Percentiles rank a stretch among this genome's conserved stretches.
These are phyloP conservation scores for Cyclocybe aegerita DNA, from an alignment of 768 basidiomycete species.

Conservation along the genomic window DNA sequence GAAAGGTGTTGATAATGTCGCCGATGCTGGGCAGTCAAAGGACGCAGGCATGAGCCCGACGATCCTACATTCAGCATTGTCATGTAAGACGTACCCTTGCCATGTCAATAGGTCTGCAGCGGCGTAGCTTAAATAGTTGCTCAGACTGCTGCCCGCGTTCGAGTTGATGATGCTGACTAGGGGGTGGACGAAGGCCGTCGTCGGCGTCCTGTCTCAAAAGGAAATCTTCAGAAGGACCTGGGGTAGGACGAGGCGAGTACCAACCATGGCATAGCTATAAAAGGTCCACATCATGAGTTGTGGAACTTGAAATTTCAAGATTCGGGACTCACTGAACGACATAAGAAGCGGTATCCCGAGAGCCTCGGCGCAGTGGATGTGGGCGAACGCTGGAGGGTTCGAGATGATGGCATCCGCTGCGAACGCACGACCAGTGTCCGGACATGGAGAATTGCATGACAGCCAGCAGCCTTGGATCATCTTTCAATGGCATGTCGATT, in stretches of 20 bases:
- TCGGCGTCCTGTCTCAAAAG: slow-evolving; percentile 34
- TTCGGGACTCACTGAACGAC: slow-evolving; percentile 50
- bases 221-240: too few species aligned
- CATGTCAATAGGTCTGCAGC: slow-evolving; percentile 59
- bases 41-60: not conserved
- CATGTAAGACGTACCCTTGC: slow-evolving; percentile 44
- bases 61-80: not conserved
- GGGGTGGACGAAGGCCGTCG: slow-evolving; percentile 58
- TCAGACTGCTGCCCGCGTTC: slow-evolving; percentile 52
- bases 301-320: slow-evolving; percentile 4
- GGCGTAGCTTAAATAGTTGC: slow-evolving; percentile 58
- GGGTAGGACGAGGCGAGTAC: too few species aligned
- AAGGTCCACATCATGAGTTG: slow-evolving; percentile 5
- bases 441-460: slow-evolving; percentile 49
- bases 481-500: slow-evolving; percentile 16
- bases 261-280: slow-evolving; percentile 60
- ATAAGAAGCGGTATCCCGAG: slow-evolving; percentile 56
- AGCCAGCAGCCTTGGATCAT: slow-evolving; percentile 66
- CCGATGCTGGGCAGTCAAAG: slow-evolving; percentile 41
- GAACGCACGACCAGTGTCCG: slow-evolving; percentile 42
- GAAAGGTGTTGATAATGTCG: slow-evolving; percentile 60
- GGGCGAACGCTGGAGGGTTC: slow-evolving; percentile 67
- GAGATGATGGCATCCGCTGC: slow-evolving; percentile 65
- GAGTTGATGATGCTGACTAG: slow-evolving; percentile 56
- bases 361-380: slow-evolving; percentile 65